Base-by-base conservation (phyloP, 139 green algal genomes). In the Coelastrella sp. region DNA sequence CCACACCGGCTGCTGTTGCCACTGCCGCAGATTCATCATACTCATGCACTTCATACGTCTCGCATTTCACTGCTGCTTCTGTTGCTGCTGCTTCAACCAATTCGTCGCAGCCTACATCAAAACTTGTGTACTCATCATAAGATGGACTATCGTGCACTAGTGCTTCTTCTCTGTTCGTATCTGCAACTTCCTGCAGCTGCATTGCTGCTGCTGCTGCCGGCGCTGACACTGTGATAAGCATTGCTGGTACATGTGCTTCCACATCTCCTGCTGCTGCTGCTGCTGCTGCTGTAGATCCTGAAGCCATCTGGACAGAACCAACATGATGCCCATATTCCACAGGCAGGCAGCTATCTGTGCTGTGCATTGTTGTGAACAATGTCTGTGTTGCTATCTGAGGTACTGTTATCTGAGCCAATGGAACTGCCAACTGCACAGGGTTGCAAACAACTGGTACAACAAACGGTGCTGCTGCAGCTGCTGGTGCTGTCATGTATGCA, bases 141-240 rank as follows among this genome's bases (percentile, higher is more conserved):
- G 45, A 23, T 57, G 45, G 45, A 57, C 45, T 9, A 23, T 57
- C 45, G 45, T 23, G 11, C 15, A 9, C 11, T 13, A 57, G 15
- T 57, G 57, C 57, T 11, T 6, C 57, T 32, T 15, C 7, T 34
- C 57, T 19, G 19, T 27, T 15, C 23, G n/a, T 30, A 6, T 66
- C 57, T 66, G 19, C 57, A 9, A 32, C 57, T n/a, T 32, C 15
- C 57, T 66, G 23, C 57, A 32, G 57, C 27, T 66, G 66, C 23
- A 38, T 76, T 45, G 66, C 66, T 53, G 66, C 66, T 76, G 35
- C 34, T 78, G 69, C 69, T 62, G 41, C 34, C 34, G 69, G 17
- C 8, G 40, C 7, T 57, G n/a, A n/a, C n/a, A n/a, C n/a, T n/a
- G n/a, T n/a, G n/a, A n/a, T n/a, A n/a, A 25, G 25, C 40, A 9